phyloP scores from a whole-genome alignment of 495 filamentous ascomycete genomes.

The Penicillium odoratum region DNA sequence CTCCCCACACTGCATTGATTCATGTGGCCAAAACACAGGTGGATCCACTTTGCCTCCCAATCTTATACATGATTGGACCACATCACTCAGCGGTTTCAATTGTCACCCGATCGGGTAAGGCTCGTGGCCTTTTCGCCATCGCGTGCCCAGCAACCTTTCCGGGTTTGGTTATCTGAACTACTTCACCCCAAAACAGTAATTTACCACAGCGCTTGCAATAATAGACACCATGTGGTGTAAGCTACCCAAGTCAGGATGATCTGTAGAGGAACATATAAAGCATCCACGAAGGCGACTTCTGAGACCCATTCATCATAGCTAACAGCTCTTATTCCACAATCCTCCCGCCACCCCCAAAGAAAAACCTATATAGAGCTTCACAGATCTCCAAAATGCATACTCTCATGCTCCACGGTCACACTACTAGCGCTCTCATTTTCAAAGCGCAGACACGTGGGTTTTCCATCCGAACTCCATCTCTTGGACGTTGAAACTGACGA shows the following conservation, averaged over 20 bases:
- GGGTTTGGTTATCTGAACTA: background rate
- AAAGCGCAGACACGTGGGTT: background rate
- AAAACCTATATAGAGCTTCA: background rate
- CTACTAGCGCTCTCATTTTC: constrained; percentile 2
- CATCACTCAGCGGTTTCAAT: background rate
- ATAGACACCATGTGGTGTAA: background rate
- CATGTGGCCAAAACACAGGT: background rate
- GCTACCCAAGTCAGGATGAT: background rate
- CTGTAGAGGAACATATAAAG: background rate
- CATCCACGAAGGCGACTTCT: background rate
- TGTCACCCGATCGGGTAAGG: background rate
- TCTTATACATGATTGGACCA: background rate
- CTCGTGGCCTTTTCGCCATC: background rate
- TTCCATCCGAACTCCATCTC: background rate
- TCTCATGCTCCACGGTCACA: constrained; percentile 3
- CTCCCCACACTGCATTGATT: background rate
- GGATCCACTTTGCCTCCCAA: background rate
- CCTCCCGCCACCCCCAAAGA: background rate
- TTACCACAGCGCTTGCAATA: background rate
- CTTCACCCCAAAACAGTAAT: background rate
- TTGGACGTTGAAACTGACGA: background rate
- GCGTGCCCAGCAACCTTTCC: background rate
- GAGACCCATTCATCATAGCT: background rate
- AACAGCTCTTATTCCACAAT: background rate
- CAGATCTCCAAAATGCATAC: background rate